phyloP scores from a whole-genome alignment of 2,329 filamentous ascomycete genomes.

The Pseudopyrenochaeta lycopersici region DNA sequence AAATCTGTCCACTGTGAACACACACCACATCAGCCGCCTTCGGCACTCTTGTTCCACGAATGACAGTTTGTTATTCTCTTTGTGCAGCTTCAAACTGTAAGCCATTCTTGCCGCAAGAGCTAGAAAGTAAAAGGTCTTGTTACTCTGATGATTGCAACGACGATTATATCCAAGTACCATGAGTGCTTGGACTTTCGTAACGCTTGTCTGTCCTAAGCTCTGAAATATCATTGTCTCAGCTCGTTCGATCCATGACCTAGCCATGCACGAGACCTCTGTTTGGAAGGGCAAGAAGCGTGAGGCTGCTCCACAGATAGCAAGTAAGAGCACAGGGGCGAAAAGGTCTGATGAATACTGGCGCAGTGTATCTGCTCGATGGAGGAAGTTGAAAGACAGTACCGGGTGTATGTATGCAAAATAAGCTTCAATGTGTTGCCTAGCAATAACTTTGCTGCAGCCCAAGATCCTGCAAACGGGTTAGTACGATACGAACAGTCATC shows the following conservation, averaged over 20 bases:
- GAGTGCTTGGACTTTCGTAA: slow-evolving; percentile 3
- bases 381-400: slow-evolving; percentile 10
- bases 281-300: slow-evolving; percentile 6
- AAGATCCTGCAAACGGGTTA: slow-evolving; percentile 7
- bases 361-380: slow-evolving; percentile 15
- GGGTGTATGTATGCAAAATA: slow-evolving; percentile 18
- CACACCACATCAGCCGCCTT: slow-evolving; percentile 12
- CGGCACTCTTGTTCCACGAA: slow-evolving; percentile 13
- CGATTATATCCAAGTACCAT: slow-evolving; percentile 5
- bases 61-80: slow-evolving; percentile 2
- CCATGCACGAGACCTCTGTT: neutral
- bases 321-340: slow-evolving; percentile 4
- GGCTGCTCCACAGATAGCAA: slow-evolving; percentile 10
- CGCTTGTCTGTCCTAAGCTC: slow-evolving; percentile 2
- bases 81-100: slow-evolving; percentile 10
- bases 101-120: slow-evolving; percentile 7
- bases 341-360: neutral
- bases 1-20: slow-evolving; percentile 9
- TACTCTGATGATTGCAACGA: slow-evolving; percentile 5
- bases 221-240: slow-evolving; percentile 10
- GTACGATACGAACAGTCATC: neutral
- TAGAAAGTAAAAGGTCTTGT: slow-evolving; percentile 3
- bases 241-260: slow-evolving; percentile 9
- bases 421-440: slow-evolving; percentile 11
- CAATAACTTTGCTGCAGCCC: slow-evolving; percentile 2